phyloP scores from a whole-genome alignment of 352 stramenopile genomes.

The Phytophthora crassamura region DNA sequence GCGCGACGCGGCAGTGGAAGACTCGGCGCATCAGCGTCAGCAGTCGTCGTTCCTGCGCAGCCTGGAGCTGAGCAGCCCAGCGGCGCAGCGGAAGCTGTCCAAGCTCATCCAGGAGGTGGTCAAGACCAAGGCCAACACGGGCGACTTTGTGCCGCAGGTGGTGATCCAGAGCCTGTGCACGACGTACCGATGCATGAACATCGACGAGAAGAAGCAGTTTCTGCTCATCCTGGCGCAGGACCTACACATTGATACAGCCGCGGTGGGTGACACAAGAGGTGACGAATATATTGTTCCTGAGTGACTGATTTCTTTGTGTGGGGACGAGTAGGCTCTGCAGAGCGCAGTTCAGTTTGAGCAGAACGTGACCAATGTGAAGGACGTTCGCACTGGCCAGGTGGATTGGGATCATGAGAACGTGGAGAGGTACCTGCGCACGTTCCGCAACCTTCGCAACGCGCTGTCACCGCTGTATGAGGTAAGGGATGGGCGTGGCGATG shows the following conservation, averaged over 20 bases:
- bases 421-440: constrained; percentile 80
- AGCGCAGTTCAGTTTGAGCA: constrained; percentile 61
- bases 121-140: constrained; percentile 68
- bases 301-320: neutral
- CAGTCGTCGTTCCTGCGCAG: constrained; percentile 58
- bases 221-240: constrained; percentile 79
- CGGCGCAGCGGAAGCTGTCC: constrained; percentile 56
- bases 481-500: neutral
- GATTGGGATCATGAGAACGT: constrained; percentile 78
- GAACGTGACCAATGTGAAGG: constrained; percentile 58
- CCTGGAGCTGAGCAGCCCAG: constrained; percentile 52
- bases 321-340: constrained; percentile 38
- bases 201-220: constrained; percentile 86
- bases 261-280: constrained; percentile 34
- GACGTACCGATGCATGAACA: constrained; percentile 69
- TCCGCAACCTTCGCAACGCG: constrained; percentile 61
- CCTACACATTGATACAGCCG: constrained; percentile 64
- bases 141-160: constrained; percentile 81
- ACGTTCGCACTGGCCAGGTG: constrained; percentile 35
- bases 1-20: neutral
- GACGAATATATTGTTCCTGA: neutral
- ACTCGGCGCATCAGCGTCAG: constrained; percentile 25
- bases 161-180: constrained; percentile 72
- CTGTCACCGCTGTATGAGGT: constrained; percentile 76
- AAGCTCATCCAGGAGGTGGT: constrained; percentile 77